Conservation (phyloP, 371 early-diverging fungal genomes). For the Mucor mucedo region DNA sequence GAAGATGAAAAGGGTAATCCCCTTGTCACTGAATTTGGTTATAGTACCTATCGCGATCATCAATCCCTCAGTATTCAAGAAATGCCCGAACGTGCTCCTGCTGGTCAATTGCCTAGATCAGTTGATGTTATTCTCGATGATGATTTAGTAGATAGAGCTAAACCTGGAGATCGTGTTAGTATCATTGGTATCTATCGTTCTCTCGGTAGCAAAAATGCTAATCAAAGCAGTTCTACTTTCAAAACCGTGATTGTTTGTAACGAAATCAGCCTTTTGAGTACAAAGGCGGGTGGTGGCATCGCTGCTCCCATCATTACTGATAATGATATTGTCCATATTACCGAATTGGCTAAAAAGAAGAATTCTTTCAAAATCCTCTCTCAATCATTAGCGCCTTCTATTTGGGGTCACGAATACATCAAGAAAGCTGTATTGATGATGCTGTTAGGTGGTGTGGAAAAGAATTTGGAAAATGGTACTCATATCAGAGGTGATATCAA, state of each 20-base stretch:
- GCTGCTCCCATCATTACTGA: constrained; percentile 72
- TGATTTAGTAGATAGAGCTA: constrained; percentile 96
- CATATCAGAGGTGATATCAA: constrained; percentile 98
- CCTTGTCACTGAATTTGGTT: constrained; percentile 95
- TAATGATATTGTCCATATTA: constrained; percentile 85
- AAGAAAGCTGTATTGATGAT: constrained; percentile 96
- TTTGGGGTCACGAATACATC: constrained; percentile 96
- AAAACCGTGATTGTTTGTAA: constrained; percentile 92
- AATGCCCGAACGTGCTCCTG: constrained; percentile 99
- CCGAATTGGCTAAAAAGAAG: constrained; percentile 69
- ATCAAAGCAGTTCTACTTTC: constrained; percentile 85
- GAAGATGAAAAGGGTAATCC: constrained; percentile 93
- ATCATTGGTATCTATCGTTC: constrained; percentile 96
- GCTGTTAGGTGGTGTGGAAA: constrained; percentile 95
- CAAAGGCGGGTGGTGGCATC: constrained; percentile 72
- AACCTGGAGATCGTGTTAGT: constrained; percentile 99
- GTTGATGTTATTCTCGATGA: constrained; percentile 97
- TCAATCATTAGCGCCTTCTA: constrained; percentile 94
- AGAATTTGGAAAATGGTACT: constrained; percentile 92
- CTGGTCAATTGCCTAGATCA: constrained; percentile 97
- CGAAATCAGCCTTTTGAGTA: constrained; percentile 82
- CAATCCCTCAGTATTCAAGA: constrained; percentile 98
- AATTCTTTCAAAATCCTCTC: constrained; percentile 87
- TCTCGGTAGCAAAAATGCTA: constrained; percentile 78
- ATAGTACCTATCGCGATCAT: constrained; percentile 93